Percentiles rank a stretch among this genome's conserved stretches.
Evolutionary conservation across 192 early-diverging fungal species (phyloP).

Genomic region (Coemansia sp.): DNA sequence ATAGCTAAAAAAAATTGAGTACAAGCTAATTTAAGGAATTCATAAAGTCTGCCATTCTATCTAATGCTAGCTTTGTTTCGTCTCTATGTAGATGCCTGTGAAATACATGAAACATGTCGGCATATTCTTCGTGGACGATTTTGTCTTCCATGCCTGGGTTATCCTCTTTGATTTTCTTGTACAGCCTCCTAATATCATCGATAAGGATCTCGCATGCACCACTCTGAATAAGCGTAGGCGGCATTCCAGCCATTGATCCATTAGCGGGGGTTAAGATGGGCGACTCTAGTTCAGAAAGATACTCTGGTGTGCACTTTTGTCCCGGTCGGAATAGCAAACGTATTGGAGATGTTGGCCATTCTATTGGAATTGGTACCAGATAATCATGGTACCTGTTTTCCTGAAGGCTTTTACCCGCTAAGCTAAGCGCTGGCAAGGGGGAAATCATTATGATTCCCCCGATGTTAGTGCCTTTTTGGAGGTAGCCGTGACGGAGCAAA

Average conservation of each 20-base stretch:
- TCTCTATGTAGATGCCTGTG: conserved; percentile 25
- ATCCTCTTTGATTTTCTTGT: conserved; percentile 8
- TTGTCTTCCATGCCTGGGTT: background rate
- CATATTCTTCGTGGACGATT: conserved; percentile 28
- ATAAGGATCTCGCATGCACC: conserved; percentile 24
- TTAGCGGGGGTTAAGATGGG: conserved; percentile 21
- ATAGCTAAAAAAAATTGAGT: background rate
- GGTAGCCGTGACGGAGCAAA: conserved; percentile 10
- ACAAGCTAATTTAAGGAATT: background rate
- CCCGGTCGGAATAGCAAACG: conserved; percentile 39
- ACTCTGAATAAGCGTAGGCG: conserved; percentile 31
- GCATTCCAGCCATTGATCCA: conserved; percentile 26
- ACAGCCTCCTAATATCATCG: conserved; percentile 20
- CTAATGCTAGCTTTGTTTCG: conserved; percentile 23
- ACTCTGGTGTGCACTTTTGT: conserved; percentile 11
- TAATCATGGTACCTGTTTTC: conserved; percentile 22
- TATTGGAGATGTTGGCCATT: conserved; percentile 19
- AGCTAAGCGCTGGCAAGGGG: conserved; percentile 8
- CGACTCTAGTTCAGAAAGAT: conserved; percentile 17
- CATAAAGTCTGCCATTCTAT: conserved; percentile 14
- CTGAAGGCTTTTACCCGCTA: conserved; percentile 8
- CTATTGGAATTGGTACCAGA: conserved; percentile 12
- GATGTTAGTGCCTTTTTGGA: background rate
- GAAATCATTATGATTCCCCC: conserved; percentile 19
- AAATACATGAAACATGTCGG: conserved; percentile 48